These are phyloP conservation scores for Hansfordia pulvinata DNA, from an alignment of 2,329 filamentous ascomycete species.

Conservation along the genomic window DNA sequence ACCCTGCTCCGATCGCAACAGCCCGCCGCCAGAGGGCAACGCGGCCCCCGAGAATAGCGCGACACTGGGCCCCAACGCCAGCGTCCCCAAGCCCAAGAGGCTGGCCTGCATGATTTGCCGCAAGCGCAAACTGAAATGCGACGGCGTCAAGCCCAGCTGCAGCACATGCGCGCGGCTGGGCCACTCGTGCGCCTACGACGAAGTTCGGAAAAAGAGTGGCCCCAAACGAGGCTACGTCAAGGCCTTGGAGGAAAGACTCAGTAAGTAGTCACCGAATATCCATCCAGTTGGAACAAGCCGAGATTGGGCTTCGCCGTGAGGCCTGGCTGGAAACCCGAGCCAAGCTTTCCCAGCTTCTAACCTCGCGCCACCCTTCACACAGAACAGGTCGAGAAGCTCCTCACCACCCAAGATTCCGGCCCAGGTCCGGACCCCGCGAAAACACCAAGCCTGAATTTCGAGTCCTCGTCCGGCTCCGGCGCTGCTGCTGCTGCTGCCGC, in stretches of 20 bases:
- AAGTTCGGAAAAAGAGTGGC: slow-evolving; percentile 85
- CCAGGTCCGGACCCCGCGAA: slow-evolving; percentile 21
- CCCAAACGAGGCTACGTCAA: slow-evolving; percentile 93
- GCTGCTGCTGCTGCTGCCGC: too few relatives aligned
- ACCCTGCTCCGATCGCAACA: slow-evolving; percentile 23
- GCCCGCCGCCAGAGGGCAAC: slow-evolving; percentile 20
- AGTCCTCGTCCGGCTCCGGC: slow-evolving; percentile 20
- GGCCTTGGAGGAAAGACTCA: slow-evolving; percentile 80
- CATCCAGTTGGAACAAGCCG: too few relatives aligned
- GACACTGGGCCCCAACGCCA: too few relatives aligned
- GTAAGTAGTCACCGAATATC: slow-evolving; percentile 54
- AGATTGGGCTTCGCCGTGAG: too few relatives aligned
- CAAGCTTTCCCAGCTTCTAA: too few relatives aligned
- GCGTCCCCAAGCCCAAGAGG: slow-evolving; percentile 70
- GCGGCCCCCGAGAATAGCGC: slow-evolving; percentile 20
- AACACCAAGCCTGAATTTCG: slow-evolving; percentile 17
- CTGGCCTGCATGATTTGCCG: slow-evolving; percentile 91
- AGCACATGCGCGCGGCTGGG: slow-evolving; percentile 79
- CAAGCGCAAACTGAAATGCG: slow-evolving; percentile 83
- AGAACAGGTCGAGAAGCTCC: slow-evolving; percentile 88
- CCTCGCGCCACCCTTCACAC: too few relatives aligned
- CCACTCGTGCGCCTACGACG: slow-evolving; percentile 82
- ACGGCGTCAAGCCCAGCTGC: slow-evolving; percentile 72
- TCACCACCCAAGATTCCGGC: slow-evolving; percentile 61
- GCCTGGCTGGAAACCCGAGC: too few relatives aligned